Evolutionary conservation across 2,329 filamentous ascomycete species (phyloP), one percentile per base, ranked within the genome.

Genomic region (Botrytis squamosa): DNA sequence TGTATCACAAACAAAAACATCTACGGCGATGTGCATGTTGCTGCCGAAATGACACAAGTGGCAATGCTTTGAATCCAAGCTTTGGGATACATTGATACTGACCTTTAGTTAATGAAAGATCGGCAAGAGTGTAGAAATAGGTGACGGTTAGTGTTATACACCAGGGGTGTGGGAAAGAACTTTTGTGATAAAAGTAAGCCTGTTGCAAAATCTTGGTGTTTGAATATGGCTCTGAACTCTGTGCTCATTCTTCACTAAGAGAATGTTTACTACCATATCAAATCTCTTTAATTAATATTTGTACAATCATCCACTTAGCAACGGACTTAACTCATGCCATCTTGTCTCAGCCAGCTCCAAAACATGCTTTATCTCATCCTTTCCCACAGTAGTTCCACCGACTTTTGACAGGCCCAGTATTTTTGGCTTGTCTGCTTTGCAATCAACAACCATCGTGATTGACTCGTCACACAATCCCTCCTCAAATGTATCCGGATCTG

Each of bases 401-500:
- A 87, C 89, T 86, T 97, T 98, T 79, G 96, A 93, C 75, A 98
- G 87, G 68, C 88, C 89, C 77, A 93, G 78, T 29, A 97, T 85
- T 78, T 86, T 87, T 4, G 85, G 86, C n/a, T 81, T 79, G 76
- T 75, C 73, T 20, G 81, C 83, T 74, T 49, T 76, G 80, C 84
- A 85, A 80, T 95, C 92, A n/a, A 97, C 89, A 67, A 96, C 90
- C 49, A 97, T 84, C 4, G 91, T 95, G n/a, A 96, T 85, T n/a
- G 84, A 88, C 85, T 99, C 96, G 75, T 90, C 86, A 80, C 94
- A 97, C 62, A 97, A 83, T 14, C 88, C 89, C 84, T 98, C 96
- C 84, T 99, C 96, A 78, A 97, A 91, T 36, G 90, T 89, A 84
- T 99, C 96, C 3, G 94, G 94, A 83, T 99, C 96, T 10, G 92